Evolutionary conservation across 441 rosid genomes (phyloP).

Genomic region (Hura crepitans): DNA sequence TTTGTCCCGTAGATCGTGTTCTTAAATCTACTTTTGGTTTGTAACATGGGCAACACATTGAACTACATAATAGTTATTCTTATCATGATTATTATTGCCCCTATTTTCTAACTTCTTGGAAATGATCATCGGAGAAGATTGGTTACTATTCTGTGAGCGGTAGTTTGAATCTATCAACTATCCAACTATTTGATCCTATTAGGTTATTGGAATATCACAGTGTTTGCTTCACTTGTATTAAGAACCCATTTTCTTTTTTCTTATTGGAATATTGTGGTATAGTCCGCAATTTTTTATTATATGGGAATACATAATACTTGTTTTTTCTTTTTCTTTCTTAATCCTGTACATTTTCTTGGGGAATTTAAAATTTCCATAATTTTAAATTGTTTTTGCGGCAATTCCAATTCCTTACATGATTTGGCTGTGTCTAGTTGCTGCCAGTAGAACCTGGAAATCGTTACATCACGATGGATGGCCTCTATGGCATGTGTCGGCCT

Average conservation of each 20-base stretch:
- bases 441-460: too few relatives aligned
- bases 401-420: not conserved
- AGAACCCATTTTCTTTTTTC: too few relatives aligned
- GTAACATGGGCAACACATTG: not conserved
- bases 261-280: too few relatives aligned
- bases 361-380: too few relatives aligned
- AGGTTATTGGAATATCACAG: not conserved
- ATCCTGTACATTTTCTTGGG: too few relatives aligned
- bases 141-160: too few relatives aligned
- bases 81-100: not conserved
- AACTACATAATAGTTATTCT: not conserved
- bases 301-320: not conserved
- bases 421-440: not conserved
- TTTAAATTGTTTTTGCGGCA: not conserved
- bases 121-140: not conserved
- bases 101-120: not conserved
- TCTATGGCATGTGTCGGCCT: not conserved
- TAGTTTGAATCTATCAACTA: not conserved
- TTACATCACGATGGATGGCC: not conserved
- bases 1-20: not conserved
- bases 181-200: not conserved
- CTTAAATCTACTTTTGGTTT: not conserved
- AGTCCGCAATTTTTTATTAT: not conserved
- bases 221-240: too few relatives aligned
- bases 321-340: too few relatives aligned